Evolutionary conservation across 306 rosid genomes (phyloP).

Genomic region (Gastrolobium villosum): DNA sequence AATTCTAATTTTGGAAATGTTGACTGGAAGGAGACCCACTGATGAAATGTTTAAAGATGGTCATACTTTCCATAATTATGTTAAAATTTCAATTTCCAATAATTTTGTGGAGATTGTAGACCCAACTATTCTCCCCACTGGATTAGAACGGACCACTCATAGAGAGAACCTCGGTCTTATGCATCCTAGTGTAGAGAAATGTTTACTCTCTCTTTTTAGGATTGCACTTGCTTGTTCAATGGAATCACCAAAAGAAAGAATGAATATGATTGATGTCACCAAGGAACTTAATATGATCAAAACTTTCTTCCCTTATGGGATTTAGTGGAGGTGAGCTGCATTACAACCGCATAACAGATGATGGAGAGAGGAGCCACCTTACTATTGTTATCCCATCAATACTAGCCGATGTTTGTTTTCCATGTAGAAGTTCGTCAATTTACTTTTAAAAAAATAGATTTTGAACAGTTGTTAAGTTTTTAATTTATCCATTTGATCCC

Average conservation of each 20-base stretch:
- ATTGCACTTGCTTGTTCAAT: constrained; percentile 47
- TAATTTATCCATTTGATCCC: no score
- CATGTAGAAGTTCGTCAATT: no score
- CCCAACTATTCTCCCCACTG: neutral
- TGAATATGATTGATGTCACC: constrained; percentile 34
- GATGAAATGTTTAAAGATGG: constrained; percentile 52
- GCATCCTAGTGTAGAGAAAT: constrained; percentile 5
- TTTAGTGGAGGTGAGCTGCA: neutral
- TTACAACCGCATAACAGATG: neutral
- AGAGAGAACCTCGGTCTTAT: neutral
- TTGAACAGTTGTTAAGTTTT: no score
- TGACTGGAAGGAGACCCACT: constrained; percentile 48
- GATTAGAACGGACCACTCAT: no score
- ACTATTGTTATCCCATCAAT: neutral
- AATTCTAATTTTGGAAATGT: constrained; percentile 51
- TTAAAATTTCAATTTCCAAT: constrained; percentile 31
- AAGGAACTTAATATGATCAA: constrained; percentile 37
- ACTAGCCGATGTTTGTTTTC: neutral
- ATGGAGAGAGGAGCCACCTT: neutral
- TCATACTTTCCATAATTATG: constrained; percentile 44
- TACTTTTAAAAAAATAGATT: no score
- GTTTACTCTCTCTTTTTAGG: constrained; percentile 39
- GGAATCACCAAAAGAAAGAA: constrained; percentile 47
- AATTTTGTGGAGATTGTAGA: constrained; percentile 40
- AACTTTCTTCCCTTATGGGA: neutral